Conservation (phyloP, 2,329 filamentous ascomycete genomes). For the Claviceps sp. region DNA sequence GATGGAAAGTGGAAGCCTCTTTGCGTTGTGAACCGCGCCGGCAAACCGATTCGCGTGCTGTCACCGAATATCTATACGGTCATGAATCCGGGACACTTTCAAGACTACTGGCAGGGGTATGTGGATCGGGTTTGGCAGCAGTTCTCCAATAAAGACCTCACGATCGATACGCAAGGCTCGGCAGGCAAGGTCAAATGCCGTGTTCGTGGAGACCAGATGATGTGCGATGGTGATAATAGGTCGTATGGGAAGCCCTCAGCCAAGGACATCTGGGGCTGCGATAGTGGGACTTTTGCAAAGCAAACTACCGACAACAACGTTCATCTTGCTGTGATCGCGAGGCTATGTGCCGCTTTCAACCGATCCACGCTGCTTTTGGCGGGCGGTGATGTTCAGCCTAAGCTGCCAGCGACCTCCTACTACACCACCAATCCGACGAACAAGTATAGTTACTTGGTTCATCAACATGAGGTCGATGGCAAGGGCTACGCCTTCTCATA, state of each 20-base stretch:
- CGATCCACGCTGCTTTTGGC: slow-evolving; percentile 31
- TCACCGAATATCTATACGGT: slow-evolving; percentile 29
- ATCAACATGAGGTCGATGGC: slow-evolving; percentile 44
- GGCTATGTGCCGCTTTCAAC: slow-evolving; percentile 37
- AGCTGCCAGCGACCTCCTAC: slow-evolving; percentile 23
- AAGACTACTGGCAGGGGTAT: slow-evolving; percentile 30
- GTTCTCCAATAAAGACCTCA: slow-evolving; percentile 24
- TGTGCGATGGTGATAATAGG: slow-evolving; percentile 28
- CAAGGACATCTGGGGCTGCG: slow-evolving; percentile 37
- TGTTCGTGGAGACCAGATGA: slow-evolving; percentile 21
- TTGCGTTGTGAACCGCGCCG: slow-evolving; percentile 24
- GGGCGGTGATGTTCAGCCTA: slow-evolving; percentile 34
- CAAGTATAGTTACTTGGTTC: slow-evolving; percentile 49
- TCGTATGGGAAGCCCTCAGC: slow-evolving; percentile 29
- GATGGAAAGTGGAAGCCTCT: slow-evolving; percentile 33
- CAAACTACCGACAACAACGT: slow-evolving; percentile 22
- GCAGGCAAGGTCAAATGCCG: slow-evolving; percentile 27
- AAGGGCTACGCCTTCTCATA: slow-evolving; percentile 55
- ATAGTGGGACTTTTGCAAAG: slow-evolving; percentile 32
- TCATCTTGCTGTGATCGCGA: slow-evolving; percentile 30
- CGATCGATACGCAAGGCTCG: slow-evolving; percentile 28
- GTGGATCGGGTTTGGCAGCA: slow-evolving; percentile 32
- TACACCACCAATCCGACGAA: slow-evolving; percentile 31
- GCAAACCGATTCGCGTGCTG: slow-evolving; percentile 29
- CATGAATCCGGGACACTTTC: slow-evolving; percentile 22